Base-by-base conservation (phyloP, 2,329 filamentous ascomycete species). In the Elsinoe australis region DNA sequence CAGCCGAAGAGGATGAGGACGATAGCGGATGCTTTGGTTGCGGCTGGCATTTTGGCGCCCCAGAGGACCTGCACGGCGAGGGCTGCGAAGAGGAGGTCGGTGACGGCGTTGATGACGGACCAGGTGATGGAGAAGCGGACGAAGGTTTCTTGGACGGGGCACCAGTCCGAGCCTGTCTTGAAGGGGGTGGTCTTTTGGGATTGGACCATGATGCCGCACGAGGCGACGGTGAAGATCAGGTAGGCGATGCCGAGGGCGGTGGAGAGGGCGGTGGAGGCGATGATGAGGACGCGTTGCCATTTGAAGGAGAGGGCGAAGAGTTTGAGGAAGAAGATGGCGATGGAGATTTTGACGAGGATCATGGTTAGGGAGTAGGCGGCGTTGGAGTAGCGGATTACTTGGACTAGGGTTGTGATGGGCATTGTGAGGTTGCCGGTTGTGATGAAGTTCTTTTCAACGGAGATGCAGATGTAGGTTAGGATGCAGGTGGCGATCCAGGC, bases 181-280 rank as follows among this genome's bases (percentile, higher is more conserved):
- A 62, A 49, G 4, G 50, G 48, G 3, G 47, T 48, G 2, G 45
- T 48, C 17, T 48, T 48, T 24, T 48, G 45, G 10, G 12, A 18
- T 17, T 48, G 45, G 12, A 48, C 45, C 45, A 48, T 48, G 32
- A 48, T 48, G 15, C 45, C 45, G 33, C 45, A 48, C 7, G 17
- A 24, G 3, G 45, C 45, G 33, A 48, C 33, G 1, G 57, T 59
- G 1, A 54, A 63, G 38, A 59, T 55, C 6, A 60, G 54, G 21
- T 63, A 48, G 19, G 45, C 60, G 73, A 72, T 75, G 52, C 74
- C 75, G 34, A 65, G 65, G 1, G 60, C 58, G 12, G 72, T 65
- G 49, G 72, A 72, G 6, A 59, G 57, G 52, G 72, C 76, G 56
- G 75, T 71, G 26, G 75, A 64, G 9, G 68, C 61, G 22, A 72